Evolutionary conservation across 345 rosid genomes (phyloP), one percentile per base, ranked within the genome.

Genomic region (Tarenaya hassleriana): DNA sequence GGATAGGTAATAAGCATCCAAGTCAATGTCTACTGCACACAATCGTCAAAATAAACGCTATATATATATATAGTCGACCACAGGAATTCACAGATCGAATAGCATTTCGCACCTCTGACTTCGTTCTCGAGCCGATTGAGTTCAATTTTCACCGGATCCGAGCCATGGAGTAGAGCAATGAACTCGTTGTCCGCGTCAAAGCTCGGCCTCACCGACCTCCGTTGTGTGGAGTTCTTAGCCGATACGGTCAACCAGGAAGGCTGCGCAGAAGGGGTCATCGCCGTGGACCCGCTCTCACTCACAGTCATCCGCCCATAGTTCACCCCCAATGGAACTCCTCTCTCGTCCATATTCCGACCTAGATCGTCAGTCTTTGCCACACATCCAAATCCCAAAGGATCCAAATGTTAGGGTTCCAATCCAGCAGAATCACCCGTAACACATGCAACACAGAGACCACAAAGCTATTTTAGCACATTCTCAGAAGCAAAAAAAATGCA

Each of bases 111-210:
- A 92, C 98, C 98, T 85, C 85, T 81, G 68, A 92, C 94, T 71
- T 92, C 98, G 51, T 88, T 92, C 79, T 92, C 97, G 40, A 88
- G 79, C 72, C 98, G 88, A 69, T 82, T 92, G 59, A 92, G 95
- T 83, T 92, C 98, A 40, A 92, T 45, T 76, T 86, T 92, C 40
- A 92, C 94, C 78, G 95, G 98, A 92, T 92, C 97, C 80, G 98
- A 92, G 58, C 98, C 97, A 69, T 85, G 98, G 60, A 92, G 81
- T 68, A 83, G 44, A 16, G 94, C 81, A 13, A 88, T 88, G 68
- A 88, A 78, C 66, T 92, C 98, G 42, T 83, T 91, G 56, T 91
- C 98, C 3, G 58, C 70, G 62, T 92, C 97, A 41, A 88, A 76
- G 83, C 88, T 85, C 41, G 84, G 90, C 69, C 84, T 80, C 60